Conservation (phyloP, 1,284 basidiomycete species). For the Waitea zeae region DNA sequence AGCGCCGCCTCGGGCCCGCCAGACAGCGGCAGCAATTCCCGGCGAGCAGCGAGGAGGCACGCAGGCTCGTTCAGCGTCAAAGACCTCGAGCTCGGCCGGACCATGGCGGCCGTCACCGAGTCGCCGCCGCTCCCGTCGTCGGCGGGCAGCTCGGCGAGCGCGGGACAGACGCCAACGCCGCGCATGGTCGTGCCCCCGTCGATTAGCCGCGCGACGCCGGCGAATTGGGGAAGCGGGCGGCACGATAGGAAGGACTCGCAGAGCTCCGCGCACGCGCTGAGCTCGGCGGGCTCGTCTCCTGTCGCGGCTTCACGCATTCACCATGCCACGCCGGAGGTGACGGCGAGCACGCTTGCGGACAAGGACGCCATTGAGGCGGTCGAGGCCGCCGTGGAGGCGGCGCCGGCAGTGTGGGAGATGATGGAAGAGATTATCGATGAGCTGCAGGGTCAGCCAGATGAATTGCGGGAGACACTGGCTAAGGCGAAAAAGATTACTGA, state of each 20-base stretch:
- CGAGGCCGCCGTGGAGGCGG: slow-evolving; percentile 45
- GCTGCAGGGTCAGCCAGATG: slow-evolving; percentile 16
- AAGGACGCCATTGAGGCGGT: slow-evolving; percentile 54
- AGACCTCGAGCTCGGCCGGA: slow-evolving; percentile 79
- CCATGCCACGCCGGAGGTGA: slow-evolving; percentile 22
- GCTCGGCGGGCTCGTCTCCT: slow-evolving; percentile 13
- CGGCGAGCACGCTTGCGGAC: slow-evolving; percentile 41
- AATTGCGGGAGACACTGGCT: slow-evolving; percentile 30
- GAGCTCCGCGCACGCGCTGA: background rate
- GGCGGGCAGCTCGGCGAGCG: slow-evolving; percentile 1
- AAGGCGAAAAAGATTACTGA: slow-evolving; percentile 40
- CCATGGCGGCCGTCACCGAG: slow-evolving; percentile 49
- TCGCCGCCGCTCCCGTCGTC: slow-evolving; percentile 9
- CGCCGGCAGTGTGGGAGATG: slow-evolving; percentile 57
- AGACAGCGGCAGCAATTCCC: background rate
- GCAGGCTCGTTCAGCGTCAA: slow-evolving; percentile 87
- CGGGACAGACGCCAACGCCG: slow-evolving; percentile 16
- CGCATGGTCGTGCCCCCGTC: slow-evolving; percentile 9
- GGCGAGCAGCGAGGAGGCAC: slow-evolving; percentile 31
- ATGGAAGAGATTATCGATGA: slow-evolving; percentile 42
- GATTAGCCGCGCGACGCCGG: background rate
- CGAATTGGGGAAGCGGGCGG: background rate
- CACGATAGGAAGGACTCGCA: background rate
- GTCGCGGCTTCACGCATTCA: slow-evolving; percentile 17
- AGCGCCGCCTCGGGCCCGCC: background rate